Percentiles rank a stretch among this genome's conserved stretches.
phyloP scores from a whole-genome alignment of 2,329 filamentous ascomycete genomes.

The Penicillium freii region DNA sequence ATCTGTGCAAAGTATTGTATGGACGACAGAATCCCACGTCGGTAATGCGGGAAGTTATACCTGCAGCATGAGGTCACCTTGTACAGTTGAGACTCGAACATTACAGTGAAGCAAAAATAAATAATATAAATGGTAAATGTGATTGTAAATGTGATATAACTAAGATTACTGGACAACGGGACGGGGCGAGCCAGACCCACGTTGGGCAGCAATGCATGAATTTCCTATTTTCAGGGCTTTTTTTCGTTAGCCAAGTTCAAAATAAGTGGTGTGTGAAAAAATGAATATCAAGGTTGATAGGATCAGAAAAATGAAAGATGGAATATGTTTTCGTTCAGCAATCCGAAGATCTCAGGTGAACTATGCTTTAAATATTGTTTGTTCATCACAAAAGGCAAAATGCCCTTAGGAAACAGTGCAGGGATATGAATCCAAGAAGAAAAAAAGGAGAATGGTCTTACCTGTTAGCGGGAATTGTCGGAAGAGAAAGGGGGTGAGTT shows the following conservation, averaged over 20 bases:
- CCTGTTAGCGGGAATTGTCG: conserved; percentile 14
- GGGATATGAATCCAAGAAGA: too few species aligned
- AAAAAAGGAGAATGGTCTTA: conserved; percentile 14
- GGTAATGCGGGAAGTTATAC: conserved; percentile 4
- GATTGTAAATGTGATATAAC: neutral
- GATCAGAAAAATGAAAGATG: conserved; percentile 42
- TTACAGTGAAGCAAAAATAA: neutral
- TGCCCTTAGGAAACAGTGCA: conserved; percentile 2
- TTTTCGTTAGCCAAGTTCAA: conserved; percentile 16
- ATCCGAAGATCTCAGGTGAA: conserved; percentile 45
- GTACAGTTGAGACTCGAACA: neutral
- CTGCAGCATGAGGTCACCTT: conserved; percentile 7
- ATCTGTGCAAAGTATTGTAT: neutral
- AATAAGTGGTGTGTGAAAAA: conserved; percentile 5
- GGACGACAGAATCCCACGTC: conserved; percentile 23
- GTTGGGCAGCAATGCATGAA: conserved; percentile 38
- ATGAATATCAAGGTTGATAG: conserved; percentile 9
- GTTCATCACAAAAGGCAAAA: conserved; percentile 35
- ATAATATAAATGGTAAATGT: neutral
- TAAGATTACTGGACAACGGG: conserved; percentile 14
- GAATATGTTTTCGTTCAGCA: conserved; percentile 42
- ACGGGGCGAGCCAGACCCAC: conserved; percentile 27
- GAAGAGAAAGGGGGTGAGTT: conserved; percentile 2
- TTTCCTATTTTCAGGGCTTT: conserved; percentile 4
- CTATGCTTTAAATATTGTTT: conserved; percentile 40